Evolutionary conservation across 2,329 filamentous ascomycete genomes (phyloP).

Genomic region (Pseudogymnoascus pannorum): DNA sequence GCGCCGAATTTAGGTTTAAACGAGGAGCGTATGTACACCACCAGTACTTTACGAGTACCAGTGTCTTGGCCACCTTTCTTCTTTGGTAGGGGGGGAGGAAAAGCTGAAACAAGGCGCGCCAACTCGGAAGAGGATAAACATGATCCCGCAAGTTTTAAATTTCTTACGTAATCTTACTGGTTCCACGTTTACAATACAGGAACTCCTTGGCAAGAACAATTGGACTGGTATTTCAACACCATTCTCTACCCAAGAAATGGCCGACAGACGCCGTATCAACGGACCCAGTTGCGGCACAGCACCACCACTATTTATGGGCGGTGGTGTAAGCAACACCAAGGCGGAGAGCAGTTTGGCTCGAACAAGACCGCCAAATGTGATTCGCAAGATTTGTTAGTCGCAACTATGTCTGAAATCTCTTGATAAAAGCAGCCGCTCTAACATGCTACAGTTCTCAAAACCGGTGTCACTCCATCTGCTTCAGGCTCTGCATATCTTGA

Average conservation of each 20-base stretch:
- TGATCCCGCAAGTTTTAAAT: neutral
- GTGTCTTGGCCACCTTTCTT: slow-evolving; percentile 5
- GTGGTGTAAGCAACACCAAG: slow-evolving; percentile 36
- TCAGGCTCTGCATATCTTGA: slow-evolving; percentile 88
- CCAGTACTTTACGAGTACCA: neutral
- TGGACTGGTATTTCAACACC: neutral
- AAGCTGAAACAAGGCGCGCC: slow-evolving; percentile 7
- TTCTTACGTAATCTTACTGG: neutral
- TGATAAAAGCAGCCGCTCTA: slow-evolving; percentile 11
- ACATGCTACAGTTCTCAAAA: slow-evolving; percentile 66
- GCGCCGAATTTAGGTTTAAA: slow-evolving; percentile 8
- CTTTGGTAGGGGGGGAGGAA: slow-evolving; percentile 1
- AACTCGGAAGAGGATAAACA: neutral
- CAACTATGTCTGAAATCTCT: neutral
- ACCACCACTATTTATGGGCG: slow-evolving; percentile 61
- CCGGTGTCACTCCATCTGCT: slow-evolving; percentile 84
- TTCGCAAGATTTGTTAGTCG: slow-evolving; percentile 78
- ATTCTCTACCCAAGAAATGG: slow-evolving; percentile 41
- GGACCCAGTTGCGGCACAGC: slow-evolving; percentile 71
- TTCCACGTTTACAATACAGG: neutral
- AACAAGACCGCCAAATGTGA: slow-evolving; percentile 57
- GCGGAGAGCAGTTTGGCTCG: slow-evolving; percentile 43
- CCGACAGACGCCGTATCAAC: slow-evolving; percentile 85
- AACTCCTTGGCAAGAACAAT: neutral
- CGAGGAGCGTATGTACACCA: slow-evolving; percentile 7